phyloP scores from a whole-genome alignment of 176 grass and related monocot genomes.

The Luzula sylvatica region DNA sequence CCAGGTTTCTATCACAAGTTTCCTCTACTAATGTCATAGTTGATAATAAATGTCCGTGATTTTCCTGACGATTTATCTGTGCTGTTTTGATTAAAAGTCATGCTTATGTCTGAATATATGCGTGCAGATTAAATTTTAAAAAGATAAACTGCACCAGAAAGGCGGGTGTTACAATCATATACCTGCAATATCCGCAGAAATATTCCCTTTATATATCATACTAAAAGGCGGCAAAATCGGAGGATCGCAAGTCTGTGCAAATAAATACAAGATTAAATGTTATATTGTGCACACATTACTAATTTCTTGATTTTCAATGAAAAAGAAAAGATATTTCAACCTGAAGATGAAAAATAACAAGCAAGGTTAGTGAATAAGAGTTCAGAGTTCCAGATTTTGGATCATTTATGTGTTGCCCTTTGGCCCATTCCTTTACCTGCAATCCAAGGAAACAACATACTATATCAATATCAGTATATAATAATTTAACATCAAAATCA shows the following conservation, averaged over 20 bases:
- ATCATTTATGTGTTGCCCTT: conserved; percentile 77
- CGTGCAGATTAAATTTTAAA: no score
- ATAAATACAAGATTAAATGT: not conserved
- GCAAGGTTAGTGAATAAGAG: conserved; percentile 65
- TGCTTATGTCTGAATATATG: no score
- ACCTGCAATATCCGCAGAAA: conserved; percentile 43
- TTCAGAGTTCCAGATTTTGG: conserved; percentile 61
- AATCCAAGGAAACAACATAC: not conserved
- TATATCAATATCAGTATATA: no score
- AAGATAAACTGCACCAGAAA: no score
- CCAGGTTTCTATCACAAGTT: conserved; percentile 45
- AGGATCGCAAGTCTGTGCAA: conserved; percentile 41
- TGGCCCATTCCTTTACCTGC: conserved; percentile 87
- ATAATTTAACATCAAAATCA: conserved; percentile 3
- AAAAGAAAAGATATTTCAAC: conserved; percentile 28
- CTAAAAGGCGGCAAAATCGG: conserved; percentile 59
- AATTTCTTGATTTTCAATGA: conserved; percentile 2
- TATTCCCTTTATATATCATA: conserved; percentile 54
- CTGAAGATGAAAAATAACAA: conserved; percentile 78
- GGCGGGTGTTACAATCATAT: no score
- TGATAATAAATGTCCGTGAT: no score
- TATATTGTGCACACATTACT: not conserved
- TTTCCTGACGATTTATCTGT: no score
- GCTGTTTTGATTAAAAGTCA: no score
- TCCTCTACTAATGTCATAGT: no score